These are phyloP conservation scores for Pyrenophora graminea DNA, from an alignment of 2,329 filamentous ascomycete species.

Conservation along the genomic window DNA sequence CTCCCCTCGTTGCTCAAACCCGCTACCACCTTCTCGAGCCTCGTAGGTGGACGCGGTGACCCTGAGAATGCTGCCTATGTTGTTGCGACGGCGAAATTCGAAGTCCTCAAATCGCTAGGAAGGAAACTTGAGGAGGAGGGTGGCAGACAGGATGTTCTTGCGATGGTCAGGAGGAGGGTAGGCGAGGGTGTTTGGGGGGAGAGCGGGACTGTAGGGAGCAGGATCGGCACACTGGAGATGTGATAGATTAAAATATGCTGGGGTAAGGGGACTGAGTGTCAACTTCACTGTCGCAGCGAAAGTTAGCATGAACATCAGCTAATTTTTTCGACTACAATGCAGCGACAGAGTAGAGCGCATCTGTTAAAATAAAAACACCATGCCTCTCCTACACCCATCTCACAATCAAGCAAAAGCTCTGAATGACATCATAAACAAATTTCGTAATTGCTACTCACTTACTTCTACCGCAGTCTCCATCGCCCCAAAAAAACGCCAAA, in stretches of 20 bases:
- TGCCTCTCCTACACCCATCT: too few species aligned
- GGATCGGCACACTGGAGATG: slow-evolving; percentile 52
- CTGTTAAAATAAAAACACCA: too few species aligned
- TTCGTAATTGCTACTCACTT: too few species aligned
- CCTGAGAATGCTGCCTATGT: slow-evolving; percentile 61
- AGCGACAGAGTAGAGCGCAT: too few species aligned
- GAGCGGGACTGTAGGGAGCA: slow-evolving; percentile 49
- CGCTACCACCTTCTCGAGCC: slow-evolving; percentile 60
- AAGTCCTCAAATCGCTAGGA: slow-evolving; percentile 58
- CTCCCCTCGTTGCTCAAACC: slow-evolving; percentile 63
- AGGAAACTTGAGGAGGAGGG: slow-evolving; percentile 47
- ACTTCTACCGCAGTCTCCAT: too few species aligned
- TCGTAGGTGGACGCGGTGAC: slow-evolving; percentile 63
- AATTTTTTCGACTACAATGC: too few species aligned
- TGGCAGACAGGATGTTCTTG: slow-evolving; percentile 47
- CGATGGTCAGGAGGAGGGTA: slow-evolving; percentile 48
- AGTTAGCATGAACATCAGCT: too few species aligned
- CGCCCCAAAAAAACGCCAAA: slow-evolving; percentile 4
- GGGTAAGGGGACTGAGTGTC: too few species aligned
- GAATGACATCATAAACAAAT: too few species aligned
- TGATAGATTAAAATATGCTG: neutral
- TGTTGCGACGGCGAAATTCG: slow-evolving; percentile 62
- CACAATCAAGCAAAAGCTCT: too few species aligned
- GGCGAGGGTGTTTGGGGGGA: slow-evolving; percentile 50
- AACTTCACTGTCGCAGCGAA: too few species aligned